phyloP scores from a whole-genome alignment of 2,329 filamentous ascomycete species.

The Trichoderma hamatum region DNA sequence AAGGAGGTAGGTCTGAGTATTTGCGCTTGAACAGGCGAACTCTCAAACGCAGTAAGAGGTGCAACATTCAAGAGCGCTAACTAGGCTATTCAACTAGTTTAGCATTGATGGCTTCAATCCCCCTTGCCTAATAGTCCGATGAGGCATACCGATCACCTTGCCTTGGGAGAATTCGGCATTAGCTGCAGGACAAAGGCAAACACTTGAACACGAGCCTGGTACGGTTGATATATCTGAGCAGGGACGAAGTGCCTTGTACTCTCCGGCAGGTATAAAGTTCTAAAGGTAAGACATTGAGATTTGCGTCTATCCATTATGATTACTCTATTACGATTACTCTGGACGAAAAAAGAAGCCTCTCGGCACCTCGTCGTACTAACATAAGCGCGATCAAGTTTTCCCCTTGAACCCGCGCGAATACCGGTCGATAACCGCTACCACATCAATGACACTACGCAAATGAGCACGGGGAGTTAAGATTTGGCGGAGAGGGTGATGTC shows the following conservation, averaged over 20 bases:
- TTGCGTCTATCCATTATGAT: neutral
- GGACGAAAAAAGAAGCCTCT: neutral
- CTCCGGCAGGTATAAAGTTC: neutral
- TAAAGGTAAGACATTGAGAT: neutral
- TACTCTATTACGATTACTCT: neutral
- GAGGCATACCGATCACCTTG: neutral
- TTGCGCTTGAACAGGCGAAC: neutral
- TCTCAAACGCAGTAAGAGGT: slow-evolving; percentile 4
- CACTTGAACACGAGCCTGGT: neutral
- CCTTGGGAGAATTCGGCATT: neutral
- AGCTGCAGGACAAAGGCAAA: neutral
- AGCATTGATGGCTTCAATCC: neutral
- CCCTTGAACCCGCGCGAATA: neutral
- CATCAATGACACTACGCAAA: slow-evolving; percentile 4
- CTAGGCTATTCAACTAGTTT: neutral
- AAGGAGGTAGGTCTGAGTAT: slow-evolving; percentile 8
- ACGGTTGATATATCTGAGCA: neutral
- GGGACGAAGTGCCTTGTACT: neutral
- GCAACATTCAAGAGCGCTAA: neutral
- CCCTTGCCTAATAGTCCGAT: neutral
- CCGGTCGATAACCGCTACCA: slow-evolving; percentile 9
- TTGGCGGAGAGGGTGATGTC: slow-evolving; percentile 9
- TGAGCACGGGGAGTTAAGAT: slow-evolving; percentile 14
- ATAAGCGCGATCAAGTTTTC: slow-evolving; percentile 4
- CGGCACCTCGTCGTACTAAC: neutral